Base-by-base conservation (phyloP, 352 stramenopile genomes). In the Globisporangium middletonii region DNA sequence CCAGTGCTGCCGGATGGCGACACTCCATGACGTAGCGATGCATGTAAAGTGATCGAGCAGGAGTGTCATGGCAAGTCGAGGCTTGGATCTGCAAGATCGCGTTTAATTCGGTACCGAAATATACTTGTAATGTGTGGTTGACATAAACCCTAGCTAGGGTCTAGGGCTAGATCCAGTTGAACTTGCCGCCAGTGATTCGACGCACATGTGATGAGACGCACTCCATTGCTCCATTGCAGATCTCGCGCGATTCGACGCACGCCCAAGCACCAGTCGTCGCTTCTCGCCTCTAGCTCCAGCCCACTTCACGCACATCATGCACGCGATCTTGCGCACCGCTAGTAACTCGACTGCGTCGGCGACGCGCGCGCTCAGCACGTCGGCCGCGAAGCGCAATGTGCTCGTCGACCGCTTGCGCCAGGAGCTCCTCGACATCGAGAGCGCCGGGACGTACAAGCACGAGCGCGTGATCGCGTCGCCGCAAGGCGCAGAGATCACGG, bases 391-490 rank as follows among this genome's bases (percentile, higher is more conserved):
- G 55, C 79, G 77, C 63, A 92, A 92, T 57, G 69, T 62, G 46
- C 77, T 94, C 30, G 74, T 91, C 33, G 77, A 90, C 64, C 85
- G 85, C n/a, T 62, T 94, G 54, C 73, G 72, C 46, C 69, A 83
- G 19, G 84, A 94, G 60, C 67, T 94, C 35, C 52, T 57, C 9
- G 80, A 67, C 54, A 96, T 96, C 58, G 65, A 89, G 33, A 68
- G 69, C 42, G 86, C 84, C 16, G 86, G 86, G 61, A 93, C 83
- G 15, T 96, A 75, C 77, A 95, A 95, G 69, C 67, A 68, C 57
- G 92, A 98, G 72, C 86, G 91, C 60, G 84, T 98, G 51, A 97
- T 98, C 55, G 77, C 84, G 53, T 96, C 86, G 48, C 60, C 88
- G 26, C 92, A 98, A 48, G 83, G 77, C 50, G 73, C 85, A 7